phyloP scores from a whole-genome alignment of 2,329 filamentous ascomycete genomes.

The Colletotrichum viniferum region DNA sequence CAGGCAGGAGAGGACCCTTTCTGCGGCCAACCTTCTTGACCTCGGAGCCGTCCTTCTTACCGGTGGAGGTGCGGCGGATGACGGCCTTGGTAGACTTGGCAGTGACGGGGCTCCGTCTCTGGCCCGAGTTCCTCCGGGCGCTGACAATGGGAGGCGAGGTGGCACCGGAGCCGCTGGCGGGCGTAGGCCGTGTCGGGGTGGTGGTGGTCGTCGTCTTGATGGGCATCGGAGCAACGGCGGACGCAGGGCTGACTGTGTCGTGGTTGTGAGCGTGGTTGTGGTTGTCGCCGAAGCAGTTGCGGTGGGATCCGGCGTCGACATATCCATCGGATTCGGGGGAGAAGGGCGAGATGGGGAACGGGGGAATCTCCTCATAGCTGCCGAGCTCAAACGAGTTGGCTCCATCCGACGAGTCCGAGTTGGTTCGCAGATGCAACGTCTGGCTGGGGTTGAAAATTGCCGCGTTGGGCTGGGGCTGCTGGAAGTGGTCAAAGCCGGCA shows the following conservation, averaged over 20 bases:
- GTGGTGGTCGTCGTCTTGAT: conserved; percentile 67
- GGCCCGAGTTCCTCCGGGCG: conserved; percentile 69
- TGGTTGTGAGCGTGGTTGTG: conserved; percentile 45
- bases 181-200: conserved; percentile 62
- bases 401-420: conserved; percentile 84
- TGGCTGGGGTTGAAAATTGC: conserved; percentile 92
- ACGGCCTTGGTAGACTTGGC: conserved; percentile 81
- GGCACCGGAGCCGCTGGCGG: conserved; percentile 65
- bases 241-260: conserved; percentile 68
- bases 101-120: conserved; percentile 76
- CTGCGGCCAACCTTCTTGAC: conserved; percentile 95
- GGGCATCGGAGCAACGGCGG: conserved; percentile 70
- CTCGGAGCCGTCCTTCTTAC: conserved; percentile 76
- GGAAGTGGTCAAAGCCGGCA: conserved; percentile 66
- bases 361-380: conserved; percentile 80
- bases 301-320: conserved; percentile 64
- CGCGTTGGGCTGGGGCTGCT: conserved; percentile 57
- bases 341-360: conserved; percentile 77
- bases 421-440: conserved; percentile 85
- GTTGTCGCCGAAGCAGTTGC: conserved; percentile 65
- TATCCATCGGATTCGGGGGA: conserved; percentile 83
- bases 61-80: conserved; percentile 76
- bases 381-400: conserved; percentile 69
- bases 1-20: conserved; percentile 86
- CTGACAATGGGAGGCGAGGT: conserved; percentile 66